phyloP scores from a whole-genome alignment of 73 alveolate genomes.

The Tetrahymena thermophila region DNA sequence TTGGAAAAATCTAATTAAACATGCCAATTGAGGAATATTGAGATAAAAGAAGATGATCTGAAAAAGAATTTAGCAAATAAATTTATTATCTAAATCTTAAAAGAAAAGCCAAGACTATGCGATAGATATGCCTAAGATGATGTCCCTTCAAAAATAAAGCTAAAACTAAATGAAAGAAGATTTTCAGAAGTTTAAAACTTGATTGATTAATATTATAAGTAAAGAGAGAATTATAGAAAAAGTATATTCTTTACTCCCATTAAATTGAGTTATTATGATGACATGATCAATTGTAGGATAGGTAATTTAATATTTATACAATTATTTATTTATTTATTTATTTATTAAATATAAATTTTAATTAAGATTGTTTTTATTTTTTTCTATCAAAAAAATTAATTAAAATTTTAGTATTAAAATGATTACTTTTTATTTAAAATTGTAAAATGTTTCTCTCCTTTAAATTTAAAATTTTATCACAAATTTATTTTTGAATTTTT shows the following conservation, averaged over 20 bases:
- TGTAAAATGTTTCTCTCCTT: no score
- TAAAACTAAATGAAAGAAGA: not conserved
- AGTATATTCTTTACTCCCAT: not conserved
- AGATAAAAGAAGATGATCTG: not conserved
- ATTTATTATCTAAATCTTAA: not conserved
- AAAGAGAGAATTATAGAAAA: not conserved
- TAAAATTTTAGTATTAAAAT: no score
- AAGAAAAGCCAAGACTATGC: not conserved
- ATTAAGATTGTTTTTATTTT: no score
- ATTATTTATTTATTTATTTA: not conserved
- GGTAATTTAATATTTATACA: not conserved
- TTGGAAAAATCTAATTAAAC: not conserved
- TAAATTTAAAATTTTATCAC: no score
- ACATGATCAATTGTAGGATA: not conserved
- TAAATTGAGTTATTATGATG: not conserved
- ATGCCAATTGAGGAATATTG: not conserved
- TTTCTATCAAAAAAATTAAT: no score
- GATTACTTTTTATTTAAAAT: no score
- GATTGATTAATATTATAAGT: not conserved
- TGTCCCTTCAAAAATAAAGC: not conserved
- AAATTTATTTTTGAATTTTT: no score
- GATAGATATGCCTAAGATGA: not conserved
- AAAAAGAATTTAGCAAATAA: not conserved
- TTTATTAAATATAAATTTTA: no score
- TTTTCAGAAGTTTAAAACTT: not conserved